Base-by-base conservation (phyloP, 495 filamentous ascomycete genomes). In the Saxispiralis lemnorum region DNA sequence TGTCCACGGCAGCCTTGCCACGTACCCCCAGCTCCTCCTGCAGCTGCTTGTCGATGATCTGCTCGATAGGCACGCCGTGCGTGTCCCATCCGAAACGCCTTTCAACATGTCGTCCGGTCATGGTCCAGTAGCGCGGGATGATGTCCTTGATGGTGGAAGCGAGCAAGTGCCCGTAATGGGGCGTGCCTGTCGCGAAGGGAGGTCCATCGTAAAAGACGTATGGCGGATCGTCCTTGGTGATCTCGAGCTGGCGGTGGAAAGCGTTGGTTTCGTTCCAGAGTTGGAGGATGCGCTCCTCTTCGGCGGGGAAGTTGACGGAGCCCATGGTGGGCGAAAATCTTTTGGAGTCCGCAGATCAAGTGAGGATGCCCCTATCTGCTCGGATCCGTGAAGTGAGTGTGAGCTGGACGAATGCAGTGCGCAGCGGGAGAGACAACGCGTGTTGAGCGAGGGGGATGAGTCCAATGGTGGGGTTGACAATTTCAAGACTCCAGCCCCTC, bases 31-130 rank as follows among this genome's bases (percentile, higher is more conserved):
- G 38, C 60, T 92, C 92, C 72, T 95, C 45, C 30, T 53, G 50
- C 41, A 94, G 70, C 61, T 92, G 89, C 74, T 96, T 95, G 71
- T 97, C 89, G 51, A 96, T 96, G 66, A 96, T 89, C 58, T 94
- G 81, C 61, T 97, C 89, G 48, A 97, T 86, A 7, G 89, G 89
- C 18, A 97, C 65, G 44, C 89, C 89, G 59, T 97, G 89, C 14
- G 89, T 95, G 58, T 97, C 89, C 89, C 76, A 80, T 33, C 76
- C 76, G 52, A 81, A 81, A 32, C 76, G 63, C 13, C 76, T 65
- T 63, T 79, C 74, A 19, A 96, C 88, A 65, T 88, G 77, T 55
- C 78, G 76, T 11, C 89, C 89, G 61, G 92, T 93, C 85, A 93
- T 94, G 30, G 86, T 85, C 89, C 89, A 96, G 58, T 94, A 96